A percentile compares a stretch with the other conserved stretches of the same genome.
These are phyloP conservation scores for Cercospora zeae-maydis DNA, from an alignment of 2,329 filamentous ascomycete species.

Conservation along the genomic window DNA sequence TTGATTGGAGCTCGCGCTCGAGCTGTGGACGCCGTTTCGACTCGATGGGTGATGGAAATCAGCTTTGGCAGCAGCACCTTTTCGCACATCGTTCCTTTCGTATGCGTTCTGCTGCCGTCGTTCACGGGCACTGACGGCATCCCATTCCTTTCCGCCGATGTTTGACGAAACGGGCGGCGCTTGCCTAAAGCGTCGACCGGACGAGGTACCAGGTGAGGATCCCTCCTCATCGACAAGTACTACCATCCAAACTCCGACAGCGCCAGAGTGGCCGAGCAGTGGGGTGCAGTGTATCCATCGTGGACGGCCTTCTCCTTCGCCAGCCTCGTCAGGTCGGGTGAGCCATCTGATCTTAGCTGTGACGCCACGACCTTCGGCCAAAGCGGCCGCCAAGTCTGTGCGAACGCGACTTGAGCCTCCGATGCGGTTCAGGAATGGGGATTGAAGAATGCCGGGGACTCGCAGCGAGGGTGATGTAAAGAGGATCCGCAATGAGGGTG, in stretches of 20 bases:
- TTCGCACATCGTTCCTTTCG: constrained; percentile 25
- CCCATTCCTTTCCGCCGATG: constrained; percentile 37
- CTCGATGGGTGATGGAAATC: constrained; percentile 17
- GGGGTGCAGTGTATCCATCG: constrained; percentile 78
- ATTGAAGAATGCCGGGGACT: constrained; percentile 49
- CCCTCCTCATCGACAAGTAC: constrained; percentile 63
- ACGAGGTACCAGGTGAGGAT: constrained; percentile 19
- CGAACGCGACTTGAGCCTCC: constrained; percentile 52
- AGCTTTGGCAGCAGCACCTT: constrained; percentile 6
- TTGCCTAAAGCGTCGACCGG: constrained; percentile 33
- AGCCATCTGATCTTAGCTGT: constrained; percentile 74
- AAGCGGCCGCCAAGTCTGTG: constrained; percentile 55
- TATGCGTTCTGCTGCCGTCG: constrained; percentile 24
- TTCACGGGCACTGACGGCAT: constrained; percentile 19
- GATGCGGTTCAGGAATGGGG: constrained; percentile 48
- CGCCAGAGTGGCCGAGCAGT: constrained; percentile 61
- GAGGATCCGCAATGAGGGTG: constrained; percentile 49
- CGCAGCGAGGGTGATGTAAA: constrained; percentile 51
- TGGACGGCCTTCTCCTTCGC: constrained; percentile 55
- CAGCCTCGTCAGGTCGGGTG: constrained; percentile 41
- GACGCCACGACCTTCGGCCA: constrained; percentile 65
- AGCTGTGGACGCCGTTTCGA: constrained; percentile 9
- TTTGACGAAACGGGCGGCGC: constrained; percentile 36
- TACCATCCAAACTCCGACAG: constrained; percentile 75
- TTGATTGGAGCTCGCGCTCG: constrained; percentile 2